Conservation (phyloP, 805 yeast species). For the Saturnispora halmiae region DNA sequence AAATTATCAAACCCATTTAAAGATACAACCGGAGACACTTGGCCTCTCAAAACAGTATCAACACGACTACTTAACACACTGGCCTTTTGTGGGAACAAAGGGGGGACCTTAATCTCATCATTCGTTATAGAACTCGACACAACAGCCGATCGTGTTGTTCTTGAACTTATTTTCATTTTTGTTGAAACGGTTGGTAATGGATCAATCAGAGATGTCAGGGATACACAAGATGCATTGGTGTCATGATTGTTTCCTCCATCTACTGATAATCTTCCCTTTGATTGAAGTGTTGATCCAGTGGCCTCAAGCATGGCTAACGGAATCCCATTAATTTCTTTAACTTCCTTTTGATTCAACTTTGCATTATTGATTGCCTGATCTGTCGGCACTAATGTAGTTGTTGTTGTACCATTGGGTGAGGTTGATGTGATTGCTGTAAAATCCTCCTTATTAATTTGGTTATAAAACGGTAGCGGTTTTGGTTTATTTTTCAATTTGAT, state of each 20-base stretch:
- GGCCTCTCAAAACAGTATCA: not conserved
- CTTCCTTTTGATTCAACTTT: constrained; percentile 45
- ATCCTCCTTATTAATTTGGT: constrained; percentile 83
- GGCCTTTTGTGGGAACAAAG: constrained; percentile 10
- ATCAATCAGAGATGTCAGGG: not conserved
- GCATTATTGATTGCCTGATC: constrained; percentile 63
- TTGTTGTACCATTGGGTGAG: constrained; percentile 86
- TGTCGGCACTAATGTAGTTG: constrained; percentile 83
- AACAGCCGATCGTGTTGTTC: constrained; percentile 1
- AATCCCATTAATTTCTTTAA: constrained; percentile 32
- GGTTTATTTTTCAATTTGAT: constrained; percentile 28
- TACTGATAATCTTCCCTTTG: not conserved
- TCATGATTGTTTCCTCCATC: too few species aligned
- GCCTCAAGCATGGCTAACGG: constrained; percentile 56
- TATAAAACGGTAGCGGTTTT: constrained; percentile 79
- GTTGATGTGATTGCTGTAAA: constrained; percentile 78
- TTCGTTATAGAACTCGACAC: not conserved
- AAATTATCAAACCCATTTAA: constrained; percentile 9
- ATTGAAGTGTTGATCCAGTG: constrained; percentile 45
- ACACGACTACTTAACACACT: too few species aligned
- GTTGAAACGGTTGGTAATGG: not conserved
- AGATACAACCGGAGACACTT: constrained; percentile 1
- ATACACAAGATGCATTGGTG: too few species aligned
- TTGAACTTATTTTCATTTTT: not conserved
- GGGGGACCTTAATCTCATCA: constrained; percentile 8